Percentiles rank a stretch among this genome's conserved stretches.
phyloP scores from a whole-genome alignment of 2,329 filamentous ascomycete genomes.

The Ceratocystis smalleyi region DNA sequence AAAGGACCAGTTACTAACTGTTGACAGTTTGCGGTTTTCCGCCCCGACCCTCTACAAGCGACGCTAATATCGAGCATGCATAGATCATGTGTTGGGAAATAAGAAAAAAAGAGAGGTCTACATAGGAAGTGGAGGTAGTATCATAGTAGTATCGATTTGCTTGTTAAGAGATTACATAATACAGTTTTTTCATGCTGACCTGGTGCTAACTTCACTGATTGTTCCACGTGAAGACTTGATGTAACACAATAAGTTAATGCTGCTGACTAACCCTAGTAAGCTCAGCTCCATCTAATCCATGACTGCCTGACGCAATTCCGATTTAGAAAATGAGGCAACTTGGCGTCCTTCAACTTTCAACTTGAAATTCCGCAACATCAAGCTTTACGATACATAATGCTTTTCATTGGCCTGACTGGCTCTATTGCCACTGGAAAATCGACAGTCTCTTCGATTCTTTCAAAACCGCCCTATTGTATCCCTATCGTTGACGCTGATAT shows the following conservation, averaged over 20 bases:
- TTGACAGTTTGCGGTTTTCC: no score
- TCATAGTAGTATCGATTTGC: background rate
- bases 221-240: background rate
- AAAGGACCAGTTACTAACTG: background rate
- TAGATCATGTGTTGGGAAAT: background rate
- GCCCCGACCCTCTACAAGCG: no score
- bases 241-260: background rate
- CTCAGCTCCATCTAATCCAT: no score
- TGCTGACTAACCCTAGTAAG: background rate
- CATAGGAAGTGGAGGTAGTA: background rate
- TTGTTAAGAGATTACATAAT: background rate
- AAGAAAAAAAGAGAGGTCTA: background rate
- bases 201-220: background rate
- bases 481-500: constrained; percentile 90
- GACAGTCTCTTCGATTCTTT: constrained; percentile 74
- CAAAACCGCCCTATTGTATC: constrained; percentile 63
- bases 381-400: constrained; percentile 40
- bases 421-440: constrained; percentile 98
- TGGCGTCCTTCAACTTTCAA: background rate
- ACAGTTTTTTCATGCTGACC: background rate
- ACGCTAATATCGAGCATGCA: no score
- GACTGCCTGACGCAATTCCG: no score
- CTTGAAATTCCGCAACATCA: background rate
- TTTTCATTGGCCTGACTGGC: constrained; percentile 88
- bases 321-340: no score